Conservation (phyloP, 2,329 filamentous ascomycete species). For the Microthyrium microscopicum region DNA sequence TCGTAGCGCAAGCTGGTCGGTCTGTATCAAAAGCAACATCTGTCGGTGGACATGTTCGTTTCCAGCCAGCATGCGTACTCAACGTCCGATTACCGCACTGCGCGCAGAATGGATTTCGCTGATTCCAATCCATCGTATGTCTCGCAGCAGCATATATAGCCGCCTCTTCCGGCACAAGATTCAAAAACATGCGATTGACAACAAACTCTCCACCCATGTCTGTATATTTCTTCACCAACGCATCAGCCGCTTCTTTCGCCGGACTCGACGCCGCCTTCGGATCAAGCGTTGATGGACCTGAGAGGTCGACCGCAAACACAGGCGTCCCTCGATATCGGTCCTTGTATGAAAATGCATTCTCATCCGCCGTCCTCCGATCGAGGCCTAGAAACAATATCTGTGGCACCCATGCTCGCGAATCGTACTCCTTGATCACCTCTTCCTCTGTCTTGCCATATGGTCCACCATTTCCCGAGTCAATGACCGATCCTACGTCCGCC, state of each 20-base stretch:
- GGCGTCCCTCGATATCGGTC: conserved; percentile 60
- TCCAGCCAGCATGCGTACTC: conserved; percentile 62
- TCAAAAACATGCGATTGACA: conserved; percentile 46
- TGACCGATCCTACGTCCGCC: conserved; percentile 51
- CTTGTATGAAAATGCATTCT: conserved; percentile 42
- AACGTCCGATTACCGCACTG: conserved; percentile 74
- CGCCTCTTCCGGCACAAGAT: conserved; percentile 51
- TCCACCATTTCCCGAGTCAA: conserved; percentile 53
- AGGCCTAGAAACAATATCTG: conserved; percentile 74
- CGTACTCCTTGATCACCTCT: conserved; percentile 53
- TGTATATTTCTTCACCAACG: conserved; percentile 42
- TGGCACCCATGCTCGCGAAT: conserved; percentile 51
- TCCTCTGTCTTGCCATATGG: conserved; percentile 58
- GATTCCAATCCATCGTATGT: conserved; percentile 86
- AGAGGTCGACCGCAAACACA: conserved; percentile 82
- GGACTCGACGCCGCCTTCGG: too few relatives aligned
- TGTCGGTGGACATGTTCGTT: conserved; percentile 59
- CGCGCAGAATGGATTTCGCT: conserved; percentile 78
- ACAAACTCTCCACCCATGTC: conserved; percentile 48
- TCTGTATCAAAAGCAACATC: conserved; percentile 37
- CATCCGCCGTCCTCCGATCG: conserved; percentile 39
- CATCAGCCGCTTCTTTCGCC: conserved; percentile 44
- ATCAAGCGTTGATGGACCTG: too few relatives aligned
- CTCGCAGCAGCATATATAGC: conserved; percentile 83
- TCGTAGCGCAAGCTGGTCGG: conserved; percentile 60